Evolutionary conservation across 169 alveolate genomes (phyloP).

Genomic region (Babesia sp.): DNA sequence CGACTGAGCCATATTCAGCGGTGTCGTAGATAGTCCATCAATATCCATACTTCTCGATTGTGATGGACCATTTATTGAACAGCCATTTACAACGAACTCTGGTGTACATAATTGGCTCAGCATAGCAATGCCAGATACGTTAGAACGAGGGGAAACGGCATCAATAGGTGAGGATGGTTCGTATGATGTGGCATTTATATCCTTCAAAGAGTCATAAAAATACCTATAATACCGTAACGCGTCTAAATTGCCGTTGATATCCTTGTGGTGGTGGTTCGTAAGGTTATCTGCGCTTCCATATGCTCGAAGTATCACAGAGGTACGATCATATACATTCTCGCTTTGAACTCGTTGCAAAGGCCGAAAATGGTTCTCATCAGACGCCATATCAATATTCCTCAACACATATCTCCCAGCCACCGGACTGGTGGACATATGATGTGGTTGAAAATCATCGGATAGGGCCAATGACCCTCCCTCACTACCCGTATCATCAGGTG

Average conservation of each 20-base stretch:
- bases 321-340: neutral
- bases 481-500: neutral
- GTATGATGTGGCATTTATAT: no score
- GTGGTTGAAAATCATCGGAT: neutral
- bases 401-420: neutral
- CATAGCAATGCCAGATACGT: neutral
- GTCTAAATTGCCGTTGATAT: neutral
- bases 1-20: neutral
- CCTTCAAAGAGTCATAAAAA: no score
- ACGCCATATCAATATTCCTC: neutral
- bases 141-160: neutral
- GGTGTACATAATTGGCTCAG: conserved; percentile 21
- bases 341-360: neutral
- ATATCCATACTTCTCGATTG: neutral
- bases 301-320: neutral
- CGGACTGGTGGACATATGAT: neutral
- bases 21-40: neutral
- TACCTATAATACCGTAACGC: no score
- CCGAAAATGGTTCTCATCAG: neutral
- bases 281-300: neutral
- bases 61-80: neutral
- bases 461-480: neutral
- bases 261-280: neutral
- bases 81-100: neutral
- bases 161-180: neutral